Percentiles rank a stretch among this genome's conserved stretches.
phyloP scores from a whole-genome alignment of 192 early-diverging fungal genomes.

The Entomortierella parvispora region DNA sequence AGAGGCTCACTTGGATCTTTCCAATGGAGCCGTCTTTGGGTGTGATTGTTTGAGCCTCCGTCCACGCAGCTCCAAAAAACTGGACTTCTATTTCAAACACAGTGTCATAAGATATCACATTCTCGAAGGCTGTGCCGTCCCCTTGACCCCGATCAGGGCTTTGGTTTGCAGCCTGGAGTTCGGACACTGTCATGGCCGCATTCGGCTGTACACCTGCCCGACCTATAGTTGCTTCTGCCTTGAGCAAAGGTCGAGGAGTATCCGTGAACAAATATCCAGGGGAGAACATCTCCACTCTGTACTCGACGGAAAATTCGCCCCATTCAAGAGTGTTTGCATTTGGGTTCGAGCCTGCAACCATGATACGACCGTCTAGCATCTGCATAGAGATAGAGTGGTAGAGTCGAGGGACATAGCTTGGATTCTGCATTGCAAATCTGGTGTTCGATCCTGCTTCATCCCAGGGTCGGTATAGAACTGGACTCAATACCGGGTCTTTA shows the following conservation, averaged over 20 bases:
- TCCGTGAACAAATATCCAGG: conserved; percentile 62
- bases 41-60: conserved; percentile 17
- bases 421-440: conserved; percentile 33
- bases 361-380: conserved; percentile 55
- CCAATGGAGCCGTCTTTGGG: conserved; percentile 1
- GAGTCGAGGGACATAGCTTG: conserved; percentile 63
- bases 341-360: conserved; percentile 55
- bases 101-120: conserved; percentile 31
- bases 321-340: conserved; percentile 31
- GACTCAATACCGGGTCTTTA: conserved; percentile 53
- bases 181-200: conserved; percentile 20
- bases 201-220: conserved; percentile 9
- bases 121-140: conserved; percentile 19
- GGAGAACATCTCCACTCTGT: conserved; percentile 65
- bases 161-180: conserved; percentile 16
- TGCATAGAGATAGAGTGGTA: conserved; percentile 69
- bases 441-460: conserved; percentile 17
- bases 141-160: conserved; percentile 27
- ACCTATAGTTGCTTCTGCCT: conserved; percentile 23
- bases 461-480: conserved; percentile 65
- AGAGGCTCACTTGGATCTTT: conserved; percentile 50
- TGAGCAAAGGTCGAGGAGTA: conserved; percentile 49
- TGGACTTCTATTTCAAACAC: conserved; percentile 42
- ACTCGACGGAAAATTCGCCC: conserved; percentile 60
- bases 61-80: conserved; percentile 17